Evolutionary conservation across 805 yeast genomes (phyloP).

Genomic region (Wickerhamiella dianesei): DNA sequence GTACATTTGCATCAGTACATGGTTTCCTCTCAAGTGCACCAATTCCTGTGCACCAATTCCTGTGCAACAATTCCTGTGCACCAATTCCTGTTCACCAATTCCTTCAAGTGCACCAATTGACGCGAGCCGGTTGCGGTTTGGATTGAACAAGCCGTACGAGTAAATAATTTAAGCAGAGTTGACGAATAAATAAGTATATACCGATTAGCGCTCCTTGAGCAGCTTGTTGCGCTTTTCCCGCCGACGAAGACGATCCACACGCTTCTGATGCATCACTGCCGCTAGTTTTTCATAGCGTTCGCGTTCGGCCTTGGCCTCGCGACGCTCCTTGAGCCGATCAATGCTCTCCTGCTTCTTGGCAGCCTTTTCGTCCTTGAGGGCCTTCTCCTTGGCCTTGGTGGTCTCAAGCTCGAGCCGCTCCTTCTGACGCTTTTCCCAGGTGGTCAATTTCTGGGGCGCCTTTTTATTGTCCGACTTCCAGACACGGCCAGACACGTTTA

Average conservation of each 20-base stretch:
- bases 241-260: constrained; percentile 76
- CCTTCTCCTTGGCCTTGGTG: constrained; percentile 53
- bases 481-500: constrained; percentile 25
- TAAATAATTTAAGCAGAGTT: background rate
- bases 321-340: constrained; percentile 42
- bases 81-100: too few species aligned
- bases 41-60: too few species aligned
- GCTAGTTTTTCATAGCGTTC: constrained; percentile 79
- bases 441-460: constrained; percentile 29
- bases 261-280: constrained; percentile 79
- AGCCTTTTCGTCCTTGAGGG: constrained; percentile 66
- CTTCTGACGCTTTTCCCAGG: constrained; percentile 55
- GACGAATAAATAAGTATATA: background rate
- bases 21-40: too few species aligned
- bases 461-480: constrained; percentile 27
- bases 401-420: constrained; percentile 53
- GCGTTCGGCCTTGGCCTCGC: constrained; percentile 71
- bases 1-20: background rate
- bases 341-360: constrained; percentile 37
- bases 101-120: too few species aligned
- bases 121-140: too few species aligned
- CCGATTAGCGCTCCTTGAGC: constrained; percentile 63
- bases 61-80: too few species aligned
- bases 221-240: constrained; percentile 91
- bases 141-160: too few species aligned